A percentile compares a stretch with the other conserved stretches of the same genome.
Evolutionary conservation across 192 early-diverging fungal genomes (phyloP).

Genomic region (Kappamyces sp.): DNA sequence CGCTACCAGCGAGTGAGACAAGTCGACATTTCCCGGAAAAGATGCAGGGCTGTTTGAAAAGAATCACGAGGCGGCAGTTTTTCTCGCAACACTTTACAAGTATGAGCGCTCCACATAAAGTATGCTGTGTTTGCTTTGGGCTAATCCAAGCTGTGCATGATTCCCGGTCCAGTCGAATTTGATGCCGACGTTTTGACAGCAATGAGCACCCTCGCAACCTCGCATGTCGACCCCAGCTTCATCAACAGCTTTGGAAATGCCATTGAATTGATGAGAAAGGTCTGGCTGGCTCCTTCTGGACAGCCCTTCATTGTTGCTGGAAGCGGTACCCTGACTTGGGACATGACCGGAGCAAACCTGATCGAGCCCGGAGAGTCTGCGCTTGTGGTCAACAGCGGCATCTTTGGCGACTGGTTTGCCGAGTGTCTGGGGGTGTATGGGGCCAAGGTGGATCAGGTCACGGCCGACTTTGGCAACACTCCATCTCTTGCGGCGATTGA

Average conservation of each 20-base stretch:
- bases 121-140: too few relatives aligned
- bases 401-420: constrained; percentile 93
- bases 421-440: constrained; percentile 88
- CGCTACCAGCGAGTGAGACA: too few relatives aligned
- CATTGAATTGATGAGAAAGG: constrained; percentile 77
- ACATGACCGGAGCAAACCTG: constrained; percentile 88
- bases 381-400: constrained; percentile 84
- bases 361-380: constrained; percentile 82
- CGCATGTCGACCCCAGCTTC: constrained; percentile 87
- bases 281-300: constrained; percentile 68
- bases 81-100: too few relatives aligned
- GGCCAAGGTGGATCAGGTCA: constrained; percentile 73
- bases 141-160: constrained; percentile 95
- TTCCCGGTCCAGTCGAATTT: constrained; percentile 95
- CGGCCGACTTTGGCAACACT: constrained; percentile 60
- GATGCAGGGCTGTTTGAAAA: too few relatives aligned
- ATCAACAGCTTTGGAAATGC: constrained; percentile 79
- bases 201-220: constrained; percentile 83
- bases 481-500: constrained; percentile 64
- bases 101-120: too few relatives aligned
- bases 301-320: constrained; percentile 95
- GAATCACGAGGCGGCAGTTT: too few relatives aligned
- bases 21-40: too few relatives aligned
- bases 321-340: constrained; percentile 97
- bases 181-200: constrained; percentile 67